Percentiles rank a stretch among this genome's conserved stretches.
These are phyloP conservation scores for Platanus orientalis DNA, from an alignment of 164 flowering plant genomes.

Conservation along the genomic window DNA sequence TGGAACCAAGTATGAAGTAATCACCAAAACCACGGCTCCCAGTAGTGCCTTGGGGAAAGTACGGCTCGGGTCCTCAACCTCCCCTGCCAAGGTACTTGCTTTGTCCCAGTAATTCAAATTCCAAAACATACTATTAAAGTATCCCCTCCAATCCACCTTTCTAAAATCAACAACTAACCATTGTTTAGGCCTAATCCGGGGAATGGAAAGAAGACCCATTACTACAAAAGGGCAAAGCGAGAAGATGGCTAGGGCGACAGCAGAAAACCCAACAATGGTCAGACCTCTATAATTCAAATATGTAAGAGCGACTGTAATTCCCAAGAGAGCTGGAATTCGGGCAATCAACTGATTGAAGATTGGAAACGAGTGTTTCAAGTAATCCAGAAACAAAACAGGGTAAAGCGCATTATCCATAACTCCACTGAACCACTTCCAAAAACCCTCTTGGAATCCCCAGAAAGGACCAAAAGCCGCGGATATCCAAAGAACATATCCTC, in stretches of 20 bases:
- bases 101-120: conserved; percentile 94
- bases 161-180: conserved; percentile 64
- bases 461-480: conserved; percentile 86
- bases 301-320: conserved; percentile 65
- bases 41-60: conserved; percentile 78
- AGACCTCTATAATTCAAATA: conserved; percentile 79
- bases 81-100: conserved; percentile 86
- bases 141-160: conserved; percentile 76
- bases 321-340: conserved; percentile 65
- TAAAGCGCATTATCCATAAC: conserved; percentile 91
- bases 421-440: conserved; percentile 95
- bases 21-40: conserved; percentile 72
- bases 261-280: conserved; percentile 71
- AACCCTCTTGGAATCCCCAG: conserved; percentile 95
- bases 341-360: conserved; percentile 43
- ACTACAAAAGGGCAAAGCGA: conserved; percentile 75
- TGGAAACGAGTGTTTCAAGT: conserved; percentile 73
- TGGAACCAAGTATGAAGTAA: conserved; percentile 68
- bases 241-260: conserved; percentile 62
- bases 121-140: conserved; percentile 88
- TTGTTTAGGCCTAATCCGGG: conserved; percentile 41
- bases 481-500: conserved; percentile 88
- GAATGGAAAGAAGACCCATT: conserved; percentile 63
- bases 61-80: conserved; percentile 60
- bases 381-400: conserved; percentile 81